Percentiles rank a stretch among this genome's conserved stretches.
Evolutionary conservation across 805 yeast genomes (phyloP).

Genomic region (Candida broadrunensis): DNA sequence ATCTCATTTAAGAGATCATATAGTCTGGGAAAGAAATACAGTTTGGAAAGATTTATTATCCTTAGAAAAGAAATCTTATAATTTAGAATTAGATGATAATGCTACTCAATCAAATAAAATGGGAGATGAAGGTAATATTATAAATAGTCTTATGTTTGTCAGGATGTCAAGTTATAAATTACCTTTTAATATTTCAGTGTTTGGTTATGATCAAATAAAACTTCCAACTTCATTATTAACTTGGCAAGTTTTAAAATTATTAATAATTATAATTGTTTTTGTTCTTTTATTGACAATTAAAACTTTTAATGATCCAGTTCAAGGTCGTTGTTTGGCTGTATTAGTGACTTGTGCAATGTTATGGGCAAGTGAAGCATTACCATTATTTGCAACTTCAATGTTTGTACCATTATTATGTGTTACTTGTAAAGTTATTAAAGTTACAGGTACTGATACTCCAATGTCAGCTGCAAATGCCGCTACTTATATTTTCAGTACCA

Average conservation of each 20-base stretch:
- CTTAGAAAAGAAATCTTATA: constrained; percentile 37
- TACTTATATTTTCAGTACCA: constrained; percentile 71
- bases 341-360: constrained; percentile 53
- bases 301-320: constrained; percentile 63
- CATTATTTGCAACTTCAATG: constrained; percentile 48
- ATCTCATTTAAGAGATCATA: constrained; percentile 76
- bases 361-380: constrained; percentile 54
- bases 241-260: constrained; percentile 47
- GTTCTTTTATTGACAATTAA: constrained; percentile 50
- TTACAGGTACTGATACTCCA: constrained; percentile 38
- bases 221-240: constrained; percentile 50
- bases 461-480: constrained; percentile 70
- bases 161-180: constrained; percentile 14
- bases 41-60: constrained; percentile 98
- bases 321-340: constrained; percentile 68
- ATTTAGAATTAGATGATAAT: constrained; percentile 19
- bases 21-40: constrained; percentile 96
- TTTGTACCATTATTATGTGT: constrained; percentile 48
- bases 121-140: constrained; percentile 20
- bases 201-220: constrained; percentile 12
- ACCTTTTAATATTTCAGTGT: constrained; percentile 15
- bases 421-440: constrained; percentile 47
- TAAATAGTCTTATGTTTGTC: constrained; percentile 17
- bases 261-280: constrained; percentile 49
- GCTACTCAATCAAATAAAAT: constrained; percentile 15